Conservation (phyloP, 352 stramenopile species). For the Peronospora belbahrii region DNA sequence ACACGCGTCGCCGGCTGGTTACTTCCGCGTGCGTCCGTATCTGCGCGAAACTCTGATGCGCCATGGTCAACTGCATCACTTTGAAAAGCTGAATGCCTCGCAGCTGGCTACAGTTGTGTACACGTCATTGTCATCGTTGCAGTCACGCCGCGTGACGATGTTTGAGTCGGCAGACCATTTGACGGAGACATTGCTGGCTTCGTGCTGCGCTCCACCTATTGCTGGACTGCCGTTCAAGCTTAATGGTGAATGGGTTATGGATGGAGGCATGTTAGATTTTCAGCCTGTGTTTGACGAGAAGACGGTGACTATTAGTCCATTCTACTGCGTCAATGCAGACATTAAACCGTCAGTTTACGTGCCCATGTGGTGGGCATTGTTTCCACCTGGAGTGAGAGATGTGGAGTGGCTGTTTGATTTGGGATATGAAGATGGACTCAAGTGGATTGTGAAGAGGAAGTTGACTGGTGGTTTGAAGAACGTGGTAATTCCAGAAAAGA, state of each 20-base stretch:
- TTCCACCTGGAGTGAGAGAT: conserved; percentile 55
- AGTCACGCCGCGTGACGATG: conserved; percentile 50
- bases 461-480: conserved; percentile 24
- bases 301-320: conserved; percentile 75
- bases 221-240: conserved; percentile 77
- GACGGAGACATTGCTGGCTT: conserved; percentile 59
- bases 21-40: conserved; percentile 65
- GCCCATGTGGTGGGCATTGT: conserved; percentile 12
- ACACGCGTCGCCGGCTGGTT: conserved; percentile 38
- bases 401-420: conserved; percentile 83
- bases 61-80: conserved; percentile 37
- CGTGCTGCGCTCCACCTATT: conserved; percentile 73
- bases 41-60: conserved; percentile 39
- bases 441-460: conserved; percentile 49
- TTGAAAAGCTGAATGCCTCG: conserved; percentile 39
- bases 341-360: conserved; percentile 88
- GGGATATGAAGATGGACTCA: conserved; percentile 72
- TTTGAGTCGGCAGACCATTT: conserved; percentile 65
- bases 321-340: conserved; percentile 83
- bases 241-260: conserved; percentile 82
- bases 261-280: conserved; percentile 79
- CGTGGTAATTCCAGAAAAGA: conserved; percentile 49
- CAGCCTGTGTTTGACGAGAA: conserved; percentile 63
- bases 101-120: conserved; percentile 59
- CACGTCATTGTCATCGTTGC: conserved; percentile 59